Conservation (phyloP, 176 grass and related monocot genomes). For the Lolium multiflorum region DNA sequence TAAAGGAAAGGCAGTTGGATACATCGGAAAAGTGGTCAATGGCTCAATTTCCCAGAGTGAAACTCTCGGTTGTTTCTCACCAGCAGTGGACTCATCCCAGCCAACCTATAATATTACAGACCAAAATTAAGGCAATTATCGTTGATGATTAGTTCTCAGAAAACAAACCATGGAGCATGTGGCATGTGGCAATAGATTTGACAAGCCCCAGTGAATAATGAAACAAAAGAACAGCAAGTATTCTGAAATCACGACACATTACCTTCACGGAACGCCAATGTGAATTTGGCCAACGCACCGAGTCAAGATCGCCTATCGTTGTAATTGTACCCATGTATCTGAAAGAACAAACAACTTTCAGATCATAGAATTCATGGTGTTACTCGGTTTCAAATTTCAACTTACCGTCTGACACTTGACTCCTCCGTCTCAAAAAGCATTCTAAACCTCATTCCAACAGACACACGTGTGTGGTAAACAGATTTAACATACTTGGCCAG, state of each 20-base stretch:
- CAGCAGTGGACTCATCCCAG: slow-evolving; percentile 98
- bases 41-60: slow-evolving; percentile 98
- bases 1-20: slow-evolving; percentile 84
- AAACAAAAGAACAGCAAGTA: slow-evolving; percentile 11
- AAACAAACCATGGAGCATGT: neutral
- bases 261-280: slow-evolving; percentile 97
- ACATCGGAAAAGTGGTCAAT: slow-evolving; percentile 93
- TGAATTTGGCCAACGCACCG: slow-evolving; percentile 85
- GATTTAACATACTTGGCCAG: slow-evolving; percentile 95
- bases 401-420: slow-evolving; percentile 84
- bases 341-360: slow-evolving; percentile 44
- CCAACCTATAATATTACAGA: slow-evolving; percentile 71
- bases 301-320: slow-evolving; percentile 85
- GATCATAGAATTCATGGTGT: slow-evolving; percentile 20
- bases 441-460: slow-evolving; percentile 92
- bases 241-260: slow-evolving; percentile 27
- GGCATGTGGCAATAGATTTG: slow-evolving; percentile 5
- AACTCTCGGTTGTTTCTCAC: slow-evolving; percentile 86
- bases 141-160: neutral
- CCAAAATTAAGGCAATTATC: slow-evolving; percentile 3
- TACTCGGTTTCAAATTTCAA: slow-evolving; percentile 36
- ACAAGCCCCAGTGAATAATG: neutral
- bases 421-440: slow-evolving; percentile 99
- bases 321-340: slow-evolving; percentile 99
- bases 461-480: slow-evolving; percentile 90